These are phyloP conservation scores for Trypanosoma brucei DNA, from an alignment of 208 protist genomes.

Conservation along the genomic window DNA sequence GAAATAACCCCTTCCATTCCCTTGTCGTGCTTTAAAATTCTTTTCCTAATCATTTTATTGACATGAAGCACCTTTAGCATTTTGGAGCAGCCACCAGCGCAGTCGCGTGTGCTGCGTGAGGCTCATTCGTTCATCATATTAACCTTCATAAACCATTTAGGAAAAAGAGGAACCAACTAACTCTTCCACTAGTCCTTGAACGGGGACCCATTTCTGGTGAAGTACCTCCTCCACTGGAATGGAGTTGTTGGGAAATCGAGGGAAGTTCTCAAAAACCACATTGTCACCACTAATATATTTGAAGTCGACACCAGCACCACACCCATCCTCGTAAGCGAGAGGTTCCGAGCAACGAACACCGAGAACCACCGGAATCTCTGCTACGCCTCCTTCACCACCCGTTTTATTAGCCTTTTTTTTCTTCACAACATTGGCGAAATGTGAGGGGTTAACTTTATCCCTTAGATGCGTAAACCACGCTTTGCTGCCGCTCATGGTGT, in stretches of 20 bases:
- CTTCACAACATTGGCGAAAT: slow-evolving; percentile 52
- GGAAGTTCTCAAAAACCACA: slow-evolving; percentile 83
- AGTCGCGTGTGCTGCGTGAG: too few relatives aligned
- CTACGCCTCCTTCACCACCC: background rate
- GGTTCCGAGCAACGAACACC: slow-evolving; percentile 27
- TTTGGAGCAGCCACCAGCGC: too few relatives aligned
- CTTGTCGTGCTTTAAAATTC: too few relatives aligned
- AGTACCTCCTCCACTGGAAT: slow-evolving; percentile 33
- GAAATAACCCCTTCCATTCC: too few relatives aligned
- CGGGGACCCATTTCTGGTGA: slow-evolving; percentile 51
- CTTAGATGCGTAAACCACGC: slow-evolving; percentile 36
- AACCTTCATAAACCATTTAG: background rate
- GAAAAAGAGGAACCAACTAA: slow-evolving; percentile 24
- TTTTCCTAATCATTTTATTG: too few relatives aligned
- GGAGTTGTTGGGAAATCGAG: slow-evolving; percentile 67
- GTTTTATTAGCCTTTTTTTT: slow-evolving; percentile 10
- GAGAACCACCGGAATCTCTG: slow-evolving; percentile 64
- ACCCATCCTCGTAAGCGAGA: slow-evolving; percentile 11
- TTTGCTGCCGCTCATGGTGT: slow-evolving; percentile 24
- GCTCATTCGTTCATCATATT: too few relatives aligned
- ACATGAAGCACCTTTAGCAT: too few relatives aligned
- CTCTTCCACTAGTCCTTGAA: slow-evolving; percentile 44
- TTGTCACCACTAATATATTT: slow-evolving; percentile 36
- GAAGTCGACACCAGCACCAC: slow-evolving; percentile 26
- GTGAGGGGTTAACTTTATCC: slow-evolving; percentile 31